Base-by-base conservation (phyloP, 1,139 yeast genomes). In the Scheffersomyces titani region DNA sequence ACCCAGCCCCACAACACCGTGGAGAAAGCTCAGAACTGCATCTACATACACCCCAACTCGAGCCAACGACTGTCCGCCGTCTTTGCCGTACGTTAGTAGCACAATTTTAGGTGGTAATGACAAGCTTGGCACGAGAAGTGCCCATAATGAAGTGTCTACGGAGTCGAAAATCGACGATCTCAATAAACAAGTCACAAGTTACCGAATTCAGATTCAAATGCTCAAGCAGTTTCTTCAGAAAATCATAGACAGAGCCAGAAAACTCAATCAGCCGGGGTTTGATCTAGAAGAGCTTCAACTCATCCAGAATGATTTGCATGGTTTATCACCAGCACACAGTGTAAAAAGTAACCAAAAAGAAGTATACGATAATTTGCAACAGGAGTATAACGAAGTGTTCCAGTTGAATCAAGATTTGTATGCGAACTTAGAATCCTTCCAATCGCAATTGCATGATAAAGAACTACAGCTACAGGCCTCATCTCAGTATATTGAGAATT, bases 201-300 rank as follows among this genome's bases (percentile, higher is more conserved):
- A 78, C 62, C 72, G 75, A 53, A 76, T 81, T 40, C 83, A 81
- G 61, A 72, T 81, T 47, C 71, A 74, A 61, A 70, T 80, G 54
- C 75, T 78, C 69, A 76, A 75, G 60, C 77, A 76, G 55, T 79
- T 79, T 54, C 63, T 80, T 3, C 82, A 76, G 54, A 71, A 70
- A 52, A 59, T 77, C 54, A 76, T 70, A 36, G 83, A 65, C 61
- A 73, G 61, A 61, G 68, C 63, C 44, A 61, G 59, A 24, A 54
- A 56, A 49, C 5, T 53, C 53, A 19, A 22, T 51, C 30, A 51
- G 51, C 20, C 49, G 22, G 13, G 55, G 24, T 65, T 54, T 55
- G 76, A 64, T 65, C 65, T 61, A 48, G 63, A 55, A 21, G 77
- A 73, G 36, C 60, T 72, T 48, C 58, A 67, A 6, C 61, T 65